Evolutionary conservation across 2,329 filamentous ascomycete genomes (phyloP).

Genomic region (Botrytis aclada): DNA sequence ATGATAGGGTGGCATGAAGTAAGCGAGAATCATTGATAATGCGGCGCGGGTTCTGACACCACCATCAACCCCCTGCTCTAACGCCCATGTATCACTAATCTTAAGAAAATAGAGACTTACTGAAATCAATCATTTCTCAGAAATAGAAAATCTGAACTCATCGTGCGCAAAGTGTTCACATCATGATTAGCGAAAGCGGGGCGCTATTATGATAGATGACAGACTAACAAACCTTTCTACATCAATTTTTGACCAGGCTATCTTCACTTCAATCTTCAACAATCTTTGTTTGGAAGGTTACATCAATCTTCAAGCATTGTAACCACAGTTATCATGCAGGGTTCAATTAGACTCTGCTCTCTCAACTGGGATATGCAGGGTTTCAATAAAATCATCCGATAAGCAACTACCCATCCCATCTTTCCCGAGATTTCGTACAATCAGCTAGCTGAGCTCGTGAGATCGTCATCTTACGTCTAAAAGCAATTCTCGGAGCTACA

Average conservation of each 20-base stretch:
- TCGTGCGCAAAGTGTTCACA: neutral
- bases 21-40: neutral
- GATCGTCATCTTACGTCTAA: neutral
- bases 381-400: neutral
- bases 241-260: neutral
- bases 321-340: neutral
- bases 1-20: no score
- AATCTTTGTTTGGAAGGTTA: neutral
- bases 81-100: neutral
- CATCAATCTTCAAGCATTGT: neutral
- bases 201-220: neutral
- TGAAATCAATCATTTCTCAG: neutral
- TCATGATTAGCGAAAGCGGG: slow-evolving; percentile 8
- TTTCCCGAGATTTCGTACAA: neutral
- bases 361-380: neutral
- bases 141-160: neutral
- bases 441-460: neutral
- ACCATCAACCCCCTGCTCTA: neutral
- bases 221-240: neutral
- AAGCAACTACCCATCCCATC: neutral
- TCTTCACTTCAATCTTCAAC: neutral
- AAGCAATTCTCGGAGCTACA: neutral
- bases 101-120: neutral
- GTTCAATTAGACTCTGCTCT: neutral
- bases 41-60: neutral